These are phyloP conservation scores for Gryganskiella cystojenkinii DNA, from an alignment of 192 early-diverging fungal species.

Conservation along the genomic window DNA sequence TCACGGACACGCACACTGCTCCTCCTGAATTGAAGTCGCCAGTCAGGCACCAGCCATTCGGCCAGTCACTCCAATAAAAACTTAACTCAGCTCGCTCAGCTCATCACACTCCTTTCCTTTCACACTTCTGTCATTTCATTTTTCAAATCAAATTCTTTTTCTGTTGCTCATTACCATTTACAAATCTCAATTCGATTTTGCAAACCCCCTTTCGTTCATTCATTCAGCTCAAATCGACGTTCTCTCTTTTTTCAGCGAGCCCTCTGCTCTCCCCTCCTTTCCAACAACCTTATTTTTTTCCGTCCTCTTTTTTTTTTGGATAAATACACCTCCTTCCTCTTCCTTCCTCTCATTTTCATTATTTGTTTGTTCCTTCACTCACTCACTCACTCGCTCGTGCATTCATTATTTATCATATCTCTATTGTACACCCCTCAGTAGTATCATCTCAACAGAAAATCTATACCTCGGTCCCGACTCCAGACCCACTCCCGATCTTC, in stretches of 20 bases:
- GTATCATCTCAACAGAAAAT: too few relatives aligned
- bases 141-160: not conserved
- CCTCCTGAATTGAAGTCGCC: too few relatives aligned
- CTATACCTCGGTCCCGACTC: too few relatives aligned
- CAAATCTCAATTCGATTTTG: too few relatives aligned
- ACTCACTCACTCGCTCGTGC: not conserved
- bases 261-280: not conserved
- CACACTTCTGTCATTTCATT: not conserved
- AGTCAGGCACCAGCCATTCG: too few relatives aligned
- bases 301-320: not conserved
- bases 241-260: not conserved
- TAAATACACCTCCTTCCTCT: not conserved
- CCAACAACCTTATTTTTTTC: too few relatives aligned
- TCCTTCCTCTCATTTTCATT: not conserved
- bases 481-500: too few relatives aligned
- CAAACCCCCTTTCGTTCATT: too few relatives aligned
- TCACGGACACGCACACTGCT: too few relatives aligned
- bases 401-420: not conserved
- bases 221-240: too few relatives aligned
- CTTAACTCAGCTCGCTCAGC: not conserved
- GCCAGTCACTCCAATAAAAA: not conserved
- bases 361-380: constrained; percentile 1
- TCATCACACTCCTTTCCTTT: not conserved
- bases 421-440: not conserved
- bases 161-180: too few relatives aligned